phyloP scores from a whole-genome alignment of 805 yeast genomes.

The Sungouiozyma ichnusensis region DNA sequence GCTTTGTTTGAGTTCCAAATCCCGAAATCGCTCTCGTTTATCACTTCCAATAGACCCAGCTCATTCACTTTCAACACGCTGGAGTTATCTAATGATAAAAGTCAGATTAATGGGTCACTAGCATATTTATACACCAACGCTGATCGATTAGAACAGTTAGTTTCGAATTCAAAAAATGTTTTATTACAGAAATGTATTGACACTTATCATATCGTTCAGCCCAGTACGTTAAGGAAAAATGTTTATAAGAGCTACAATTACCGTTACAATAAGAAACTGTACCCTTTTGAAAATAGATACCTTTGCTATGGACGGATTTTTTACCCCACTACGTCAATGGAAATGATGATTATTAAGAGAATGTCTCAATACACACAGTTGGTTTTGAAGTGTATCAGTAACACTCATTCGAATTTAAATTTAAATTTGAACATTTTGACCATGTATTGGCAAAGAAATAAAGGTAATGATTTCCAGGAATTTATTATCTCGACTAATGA shows the following conservation, averaged over 20 bases:
- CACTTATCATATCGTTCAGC: slow-evolving; percentile 54
- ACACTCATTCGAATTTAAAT: slow-evolving; percentile 33
- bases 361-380: slow-evolving; percentile 52
- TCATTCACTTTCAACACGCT: slow-evolving; percentile 62
- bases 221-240: slow-evolving; percentile 24
- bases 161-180: slow-evolving; percentile 38
- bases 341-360: slow-evolving; percentile 72
- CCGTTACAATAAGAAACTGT: background rate
- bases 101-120: slow-evolving; percentile 63
- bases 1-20: slow-evolving; percentile 60
- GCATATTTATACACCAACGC: slow-evolving; percentile 68
- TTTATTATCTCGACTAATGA: slow-evolving; percentile 76
- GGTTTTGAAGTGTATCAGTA: slow-evolving; percentile 65
- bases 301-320: slow-evolving; percentile 78
- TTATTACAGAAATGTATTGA: slow-evolving; percentile 58
- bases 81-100: slow-evolving; percentile 48
- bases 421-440: slow-evolving; percentile 43
- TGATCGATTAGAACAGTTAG: slow-evolving; percentile 39
- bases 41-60: slow-evolving; percentile 60
- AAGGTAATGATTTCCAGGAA: slow-evolving; percentile 57
- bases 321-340: slow-evolving; percentile 77
- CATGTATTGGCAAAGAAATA: slow-evolving; percentile 58
- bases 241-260: background rate
- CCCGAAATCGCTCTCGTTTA: slow-evolving; percentile 57
- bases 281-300: slow-evolving; percentile 15